Percentiles rank a stretch among this genome's conserved stretches.
Evolutionary conservation across 352 stramenopile genomes (phyloP).

Genomic region (Phytophthora sojae): DNA sequence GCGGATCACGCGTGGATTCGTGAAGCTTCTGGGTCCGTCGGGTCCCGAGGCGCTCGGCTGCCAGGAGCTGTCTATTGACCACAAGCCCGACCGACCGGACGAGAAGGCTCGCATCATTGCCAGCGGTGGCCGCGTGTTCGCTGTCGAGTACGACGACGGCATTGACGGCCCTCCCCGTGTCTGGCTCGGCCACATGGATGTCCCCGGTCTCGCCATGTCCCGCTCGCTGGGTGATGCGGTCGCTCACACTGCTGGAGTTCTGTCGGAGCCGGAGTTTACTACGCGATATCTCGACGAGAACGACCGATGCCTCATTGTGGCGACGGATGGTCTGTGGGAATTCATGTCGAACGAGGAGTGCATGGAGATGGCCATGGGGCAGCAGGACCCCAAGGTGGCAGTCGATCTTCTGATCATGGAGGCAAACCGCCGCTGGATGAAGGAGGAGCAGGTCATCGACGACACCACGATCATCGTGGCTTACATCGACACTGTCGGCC

Average conservation of each 20-base stretch:
- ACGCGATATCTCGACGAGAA: conserved; percentile 80
- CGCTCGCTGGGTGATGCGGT: conserved; percentile 96
- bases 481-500: conserved; percentile 83
- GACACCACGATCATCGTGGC: conserved; percentile 99
- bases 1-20: conserved; percentile 89
- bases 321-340: conserved; percentile 99
- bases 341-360: conserved; percentile 98
- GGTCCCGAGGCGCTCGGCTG: conserved; percentile 42
- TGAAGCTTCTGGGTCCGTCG: conserved; percentile 42
- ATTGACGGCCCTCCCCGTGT: conserved; percentile 98
- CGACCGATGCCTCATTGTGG: conserved; percentile 96
- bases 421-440: conserved; percentile 97
- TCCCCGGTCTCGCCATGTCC: conserved; percentile 98
- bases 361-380: conserved; percentile 81
- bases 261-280: conserved; percentile 96
- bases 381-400: conserved; percentile 81
- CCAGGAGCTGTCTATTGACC: conserved; percentile 95
- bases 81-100: conserved; percentile 96
- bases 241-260: conserved; percentile 96
- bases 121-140: conserved; percentile 97
- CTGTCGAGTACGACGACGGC: conserved; percentile 98
- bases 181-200: conserved; percentile 99
- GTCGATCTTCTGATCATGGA: conserved; percentile 96
- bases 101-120: conserved; percentile 97
- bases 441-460: conserved; percentile 99